Conservation (phyloP, 176 grass and related monocot species). For the Avena sativa region DNA sequence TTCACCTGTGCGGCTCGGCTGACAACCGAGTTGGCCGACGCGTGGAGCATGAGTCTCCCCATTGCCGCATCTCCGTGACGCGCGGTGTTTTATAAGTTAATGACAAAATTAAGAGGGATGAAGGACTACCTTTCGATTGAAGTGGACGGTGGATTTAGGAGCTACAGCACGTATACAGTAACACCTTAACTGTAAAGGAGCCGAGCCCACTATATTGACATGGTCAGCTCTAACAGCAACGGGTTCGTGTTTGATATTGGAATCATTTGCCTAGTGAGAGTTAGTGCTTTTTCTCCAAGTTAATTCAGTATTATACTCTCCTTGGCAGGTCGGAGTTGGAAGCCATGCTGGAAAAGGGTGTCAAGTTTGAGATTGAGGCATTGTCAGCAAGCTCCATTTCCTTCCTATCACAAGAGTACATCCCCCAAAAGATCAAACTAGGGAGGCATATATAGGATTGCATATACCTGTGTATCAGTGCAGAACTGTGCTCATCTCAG, state of each 20-base stretch:
- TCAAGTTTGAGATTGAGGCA: conserved; percentile 98
- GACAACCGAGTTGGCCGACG: no score
- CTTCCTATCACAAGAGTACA: conserved; percentile 83
- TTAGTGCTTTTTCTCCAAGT: neutral
- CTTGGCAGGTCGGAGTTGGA: conserved; percentile 75
- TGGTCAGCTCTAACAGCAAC: neutral
- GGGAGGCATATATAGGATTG: conserved; percentile 63
- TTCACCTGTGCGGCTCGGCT: no score
- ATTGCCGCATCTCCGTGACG: no score
- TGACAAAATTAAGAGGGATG: no score
- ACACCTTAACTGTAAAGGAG: no score
- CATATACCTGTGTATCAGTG: conserved; percentile 15
- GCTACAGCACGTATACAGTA: no score
- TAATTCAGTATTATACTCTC: neutral
- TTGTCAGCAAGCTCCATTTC: conserved; percentile 82
- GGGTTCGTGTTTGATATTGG: neutral
- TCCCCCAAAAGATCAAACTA: conserved; percentile 76
- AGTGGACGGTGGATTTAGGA: no score
- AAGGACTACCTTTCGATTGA: no score
- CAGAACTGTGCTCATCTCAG: conserved; percentile 12
- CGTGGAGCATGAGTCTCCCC: no score
- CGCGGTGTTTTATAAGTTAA: no score
- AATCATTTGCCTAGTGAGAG: conserved; percentile 9
- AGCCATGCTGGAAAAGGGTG: conserved; percentile 82
- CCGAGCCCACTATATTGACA: no score